phyloP scores from a whole-genome alignment of 257 asterid species.

The Paraleonurus japonicus region DNA sequence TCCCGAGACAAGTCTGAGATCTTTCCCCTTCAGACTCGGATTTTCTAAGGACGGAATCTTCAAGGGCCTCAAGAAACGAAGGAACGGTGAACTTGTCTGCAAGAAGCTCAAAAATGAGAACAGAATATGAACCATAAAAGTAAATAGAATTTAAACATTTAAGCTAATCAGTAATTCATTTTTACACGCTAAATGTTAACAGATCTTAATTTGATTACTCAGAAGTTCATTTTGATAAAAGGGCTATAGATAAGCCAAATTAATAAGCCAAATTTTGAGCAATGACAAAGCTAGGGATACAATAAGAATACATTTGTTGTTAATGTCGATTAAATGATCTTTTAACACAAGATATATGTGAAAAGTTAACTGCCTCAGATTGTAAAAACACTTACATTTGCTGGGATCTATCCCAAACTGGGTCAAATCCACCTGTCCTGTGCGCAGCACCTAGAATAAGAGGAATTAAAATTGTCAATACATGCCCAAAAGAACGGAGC shows the following conservation, averaged over 20 bases:
- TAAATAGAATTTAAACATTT: background rate
- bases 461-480: conserved; percentile 17
- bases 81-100: conserved; percentile 84
- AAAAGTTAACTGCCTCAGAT: background rate
- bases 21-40: conserved; percentile 45
- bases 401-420: conserved; percentile 93
- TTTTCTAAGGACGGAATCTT: conserved; percentile 66
- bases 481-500: conserved; percentile 1
- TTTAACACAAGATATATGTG: conserved; percentile 5
- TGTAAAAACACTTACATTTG: conserved; percentile 55
- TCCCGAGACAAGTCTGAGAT: conserved; percentile 44
- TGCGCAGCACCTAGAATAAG: conserved; percentile 72
- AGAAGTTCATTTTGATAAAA: background rate
- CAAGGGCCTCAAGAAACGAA: conserved; percentile 96
- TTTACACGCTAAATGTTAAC: background rate
- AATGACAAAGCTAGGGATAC: background rate
- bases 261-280: background rate
- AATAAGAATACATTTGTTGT: background rate
- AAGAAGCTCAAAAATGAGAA: conserved; percentile 9
- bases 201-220: background rate
- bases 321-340: background rate
- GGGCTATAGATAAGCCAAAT: background rate
- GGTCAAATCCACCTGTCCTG: conserved; percentile 84
- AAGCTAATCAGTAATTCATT: background rate
- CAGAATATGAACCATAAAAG: background rate